Evolutionary conservation across 306 rosid genomes (phyloP).

Genomic region (Vicia villosa): DNA sequence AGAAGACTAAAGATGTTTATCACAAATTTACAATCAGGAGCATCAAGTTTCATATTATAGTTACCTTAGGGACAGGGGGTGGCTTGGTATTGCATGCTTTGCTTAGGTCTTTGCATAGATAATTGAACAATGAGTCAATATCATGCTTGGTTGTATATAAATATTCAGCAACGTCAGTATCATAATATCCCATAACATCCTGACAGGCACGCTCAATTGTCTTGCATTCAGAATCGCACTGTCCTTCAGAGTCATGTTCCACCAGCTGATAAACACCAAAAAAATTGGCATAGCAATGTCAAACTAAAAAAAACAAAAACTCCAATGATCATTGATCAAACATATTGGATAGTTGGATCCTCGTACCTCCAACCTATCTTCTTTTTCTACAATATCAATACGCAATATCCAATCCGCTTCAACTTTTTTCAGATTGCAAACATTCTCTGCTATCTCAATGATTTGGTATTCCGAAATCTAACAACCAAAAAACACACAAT

Average conservation of each 20-base stretch:
- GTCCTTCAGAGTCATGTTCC: constrained; percentile 94
- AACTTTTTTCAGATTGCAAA: constrained; percentile 82
- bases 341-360: not conserved
- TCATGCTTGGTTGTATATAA: constrained; percentile 69
- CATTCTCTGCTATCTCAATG: constrained; percentile 92
- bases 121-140: constrained; percentile 58
- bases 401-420: constrained; percentile 95
- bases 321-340: not conserved
- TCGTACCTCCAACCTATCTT: constrained; percentile 72
- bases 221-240: constrained; percentile 97
- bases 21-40: constrained; percentile 19
- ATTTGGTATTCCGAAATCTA: constrained; percentile 92
- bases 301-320: not conserved
- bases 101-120: constrained; percentile 77
- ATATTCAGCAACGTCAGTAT: constrained; percentile 95
- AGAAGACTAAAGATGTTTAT: constrained; percentile 9
- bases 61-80: constrained; percentile 93
- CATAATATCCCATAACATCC: constrained; percentile 89
- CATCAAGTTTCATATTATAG: constrained; percentile 37
- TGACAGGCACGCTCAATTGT: constrained; percentile 92
- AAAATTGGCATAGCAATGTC: not conserved
- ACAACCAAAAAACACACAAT: constrained; percentile 28
- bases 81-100: constrained; percentile 72
- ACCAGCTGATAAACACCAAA: constrained; percentile 61
- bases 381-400: constrained; percentile 84